Conservation (phyloP, 345 rosid species). For the Salix dunnii region DNA sequence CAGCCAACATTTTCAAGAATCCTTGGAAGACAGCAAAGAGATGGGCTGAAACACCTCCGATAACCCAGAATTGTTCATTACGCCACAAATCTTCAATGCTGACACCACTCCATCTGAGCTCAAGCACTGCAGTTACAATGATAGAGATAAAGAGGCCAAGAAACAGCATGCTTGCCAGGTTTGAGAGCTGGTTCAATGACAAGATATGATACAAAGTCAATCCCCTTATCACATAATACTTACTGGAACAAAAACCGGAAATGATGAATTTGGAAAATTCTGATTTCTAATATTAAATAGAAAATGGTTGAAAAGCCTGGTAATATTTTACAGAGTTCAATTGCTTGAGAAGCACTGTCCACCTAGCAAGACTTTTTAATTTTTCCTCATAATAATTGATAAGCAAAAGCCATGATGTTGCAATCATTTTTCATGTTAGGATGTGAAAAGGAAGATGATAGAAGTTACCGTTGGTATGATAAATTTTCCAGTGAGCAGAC, state of each 20-base stretch:
- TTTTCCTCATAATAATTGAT: neutral
- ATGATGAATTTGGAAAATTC: neutral
- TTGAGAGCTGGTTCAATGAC: conserved; percentile 62
- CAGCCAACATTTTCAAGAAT: conserved; percentile 81
- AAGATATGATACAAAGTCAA: neutral
- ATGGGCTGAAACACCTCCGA: conserved; percentile 97
- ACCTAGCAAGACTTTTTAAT: neutral
- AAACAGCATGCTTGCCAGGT: conserved; percentile 80
- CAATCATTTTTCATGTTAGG: neutral
- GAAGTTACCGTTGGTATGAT: conserved; percentile 86
- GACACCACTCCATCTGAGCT: conserved; percentile 95
- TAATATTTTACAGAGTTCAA: neutral
- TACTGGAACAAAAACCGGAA: neutral
- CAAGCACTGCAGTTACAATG: conserved; percentile 76
- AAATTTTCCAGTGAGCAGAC: conserved; percentile 95
- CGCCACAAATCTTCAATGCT: conserved; percentile 94
- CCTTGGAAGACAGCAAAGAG: conserved; percentile 97
- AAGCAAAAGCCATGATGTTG: neutral
- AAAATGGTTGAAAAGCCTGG: neutral
- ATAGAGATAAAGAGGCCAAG: conserved; percentile 92
- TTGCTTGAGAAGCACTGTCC: neutral
- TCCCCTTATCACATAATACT: neutral
- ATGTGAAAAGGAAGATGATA: neutral
- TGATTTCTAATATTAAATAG: neutral
- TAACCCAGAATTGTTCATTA: conserved; percentile 97